These are phyloP conservation scores for Cladochytrium tenue DNA, from an alignment of 371 early-diverging fungal species.

Conservation along the genomic window DNA sequence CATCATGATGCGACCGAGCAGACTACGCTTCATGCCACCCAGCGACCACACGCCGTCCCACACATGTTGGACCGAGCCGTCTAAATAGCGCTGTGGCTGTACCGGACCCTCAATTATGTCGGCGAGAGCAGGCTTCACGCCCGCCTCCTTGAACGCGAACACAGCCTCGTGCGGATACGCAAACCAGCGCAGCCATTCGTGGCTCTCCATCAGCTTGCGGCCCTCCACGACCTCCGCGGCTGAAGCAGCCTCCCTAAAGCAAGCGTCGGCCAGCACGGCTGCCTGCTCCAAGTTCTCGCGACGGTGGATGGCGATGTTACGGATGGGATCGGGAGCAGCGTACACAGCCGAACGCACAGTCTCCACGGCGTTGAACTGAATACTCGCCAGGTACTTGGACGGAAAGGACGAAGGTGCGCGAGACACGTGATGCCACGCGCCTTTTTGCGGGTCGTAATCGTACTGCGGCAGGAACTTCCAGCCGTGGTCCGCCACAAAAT, in stretches of 20 bases:
- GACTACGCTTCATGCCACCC: not conserved
- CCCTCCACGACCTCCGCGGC: not conserved
- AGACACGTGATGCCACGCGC: constrained; percentile 2
- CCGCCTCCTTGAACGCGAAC: not conserved
- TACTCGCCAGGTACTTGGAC: not conserved
- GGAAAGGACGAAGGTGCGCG: not conserved
- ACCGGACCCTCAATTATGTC: not conserved
- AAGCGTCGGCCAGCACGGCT: not conserved
- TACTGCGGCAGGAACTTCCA: constrained; percentile 15
- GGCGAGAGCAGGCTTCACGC: not conserved
- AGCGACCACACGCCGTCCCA: not conserved
- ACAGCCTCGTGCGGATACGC: not conserved
- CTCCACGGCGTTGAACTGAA: not conserved
- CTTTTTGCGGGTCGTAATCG: constrained; percentile 1
- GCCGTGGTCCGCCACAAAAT: constrained; percentile 13
- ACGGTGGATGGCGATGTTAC: not conserved
- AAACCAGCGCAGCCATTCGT: not conserved
- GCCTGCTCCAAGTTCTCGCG: not conserved
- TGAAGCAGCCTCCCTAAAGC: not conserved
- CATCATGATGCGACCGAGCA: not conserved
- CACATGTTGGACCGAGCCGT: not conserved
- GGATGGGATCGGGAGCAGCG: not conserved
- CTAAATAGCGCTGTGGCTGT: not conserved
- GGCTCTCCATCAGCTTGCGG: not conserved
- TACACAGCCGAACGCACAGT: not conserved